phyloP scores from a whole-genome alignment of 192 early-diverging fungal species.

The Rhizophagus sp. region DNA sequence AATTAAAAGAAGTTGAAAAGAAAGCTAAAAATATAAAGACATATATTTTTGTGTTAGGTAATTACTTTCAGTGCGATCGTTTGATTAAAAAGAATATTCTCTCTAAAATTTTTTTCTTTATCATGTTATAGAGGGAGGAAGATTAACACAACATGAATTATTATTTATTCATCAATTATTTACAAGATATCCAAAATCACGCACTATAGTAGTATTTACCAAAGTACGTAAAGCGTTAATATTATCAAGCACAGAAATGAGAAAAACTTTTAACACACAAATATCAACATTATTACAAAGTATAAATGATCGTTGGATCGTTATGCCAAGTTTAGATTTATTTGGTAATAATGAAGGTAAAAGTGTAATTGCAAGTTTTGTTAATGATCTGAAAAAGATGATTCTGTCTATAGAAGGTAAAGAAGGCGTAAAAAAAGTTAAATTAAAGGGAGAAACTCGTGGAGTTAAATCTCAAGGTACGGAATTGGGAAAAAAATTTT shows the following conservation, averaged over 20 bases:
- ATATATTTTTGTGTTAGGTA: neutral
- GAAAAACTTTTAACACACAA: neutral
- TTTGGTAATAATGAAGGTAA: neutral
- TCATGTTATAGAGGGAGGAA: neutral
- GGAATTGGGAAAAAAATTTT: no score
- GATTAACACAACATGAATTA: neutral
- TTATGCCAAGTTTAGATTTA: neutral
- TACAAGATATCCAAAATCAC: neutral
- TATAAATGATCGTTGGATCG: neutral
- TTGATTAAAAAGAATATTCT: neutral
- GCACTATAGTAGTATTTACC: neutral
- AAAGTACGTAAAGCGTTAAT: neutral
- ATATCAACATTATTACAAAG: neutral
- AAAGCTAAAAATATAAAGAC: neutral
- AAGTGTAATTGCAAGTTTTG: neutral
- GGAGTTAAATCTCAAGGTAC: no score
- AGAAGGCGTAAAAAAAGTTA: neutral
- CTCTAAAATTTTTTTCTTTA: neutral
- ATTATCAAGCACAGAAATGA: neutral
- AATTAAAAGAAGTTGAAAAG: neutral
- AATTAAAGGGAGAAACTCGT: neutral
- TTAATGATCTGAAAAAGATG: neutral
- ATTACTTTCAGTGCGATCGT: neutral
- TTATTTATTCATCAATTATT: neutral
- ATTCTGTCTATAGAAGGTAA: neutral